Evolutionary conservation across 345 rosid genomes (phyloP).

Genomic region (Sonneratia alba): DNA sequence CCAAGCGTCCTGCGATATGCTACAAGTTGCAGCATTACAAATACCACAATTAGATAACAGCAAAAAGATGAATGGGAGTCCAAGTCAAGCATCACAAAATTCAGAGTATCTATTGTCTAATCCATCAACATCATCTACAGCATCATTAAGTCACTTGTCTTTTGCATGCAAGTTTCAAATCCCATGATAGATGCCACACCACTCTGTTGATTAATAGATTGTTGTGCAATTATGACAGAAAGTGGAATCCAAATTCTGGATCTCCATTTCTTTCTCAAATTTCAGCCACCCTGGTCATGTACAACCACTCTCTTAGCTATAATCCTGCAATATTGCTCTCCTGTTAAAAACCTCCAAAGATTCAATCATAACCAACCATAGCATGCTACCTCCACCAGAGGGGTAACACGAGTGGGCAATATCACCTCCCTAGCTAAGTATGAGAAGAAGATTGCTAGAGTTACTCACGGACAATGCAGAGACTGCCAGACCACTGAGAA

Average conservation of each 20-base stretch:
- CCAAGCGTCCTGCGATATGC: conserved; percentile 81
- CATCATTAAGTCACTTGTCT: background rate
- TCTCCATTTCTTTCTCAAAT: background rate
- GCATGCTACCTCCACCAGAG: background rate
- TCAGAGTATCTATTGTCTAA: background rate
- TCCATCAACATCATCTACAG: background rate
- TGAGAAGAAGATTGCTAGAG: background rate
- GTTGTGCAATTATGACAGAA: background rate
- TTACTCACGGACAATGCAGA: conserved; percentile 55
- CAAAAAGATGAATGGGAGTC: conserved; percentile 1
- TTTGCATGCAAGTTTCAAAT: background rate
- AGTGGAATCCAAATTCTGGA: background rate
- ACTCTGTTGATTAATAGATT: background rate
- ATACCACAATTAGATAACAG: conserved; percentile 34
- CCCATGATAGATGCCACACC: background rate
- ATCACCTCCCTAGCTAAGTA: background rate
- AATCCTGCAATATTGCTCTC: background rate
- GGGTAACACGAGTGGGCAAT: background rate
- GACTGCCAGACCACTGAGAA: conserved; percentile 48
- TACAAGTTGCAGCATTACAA: conserved; percentile 55
- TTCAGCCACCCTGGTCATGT: background rate
- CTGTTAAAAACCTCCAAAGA: background rate
- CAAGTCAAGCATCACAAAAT: background rate
- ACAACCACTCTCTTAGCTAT: background rate
- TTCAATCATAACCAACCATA: background rate